Evolutionary conservation across 169 alveolate species (phyloP).

Genomic region (Cryptosporidium bovis): DNA sequence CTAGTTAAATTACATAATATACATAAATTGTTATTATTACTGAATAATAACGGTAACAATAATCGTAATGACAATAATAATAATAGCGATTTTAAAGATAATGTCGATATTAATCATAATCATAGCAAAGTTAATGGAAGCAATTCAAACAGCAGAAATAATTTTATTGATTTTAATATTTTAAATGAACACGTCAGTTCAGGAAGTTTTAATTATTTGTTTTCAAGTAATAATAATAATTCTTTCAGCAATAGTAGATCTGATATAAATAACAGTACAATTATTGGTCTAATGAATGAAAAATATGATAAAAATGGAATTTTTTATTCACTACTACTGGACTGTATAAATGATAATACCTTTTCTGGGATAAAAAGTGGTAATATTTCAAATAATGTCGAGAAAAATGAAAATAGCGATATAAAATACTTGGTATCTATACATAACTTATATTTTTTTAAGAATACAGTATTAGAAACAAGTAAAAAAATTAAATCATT

Average conservation of each 20-base stretch:
- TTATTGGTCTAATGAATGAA: background rate
- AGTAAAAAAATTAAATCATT: slow-evolving; percentile 7
- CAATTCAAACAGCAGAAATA: too few species aligned
- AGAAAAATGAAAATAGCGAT: background rate
- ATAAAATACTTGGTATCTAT: slow-evolving; percentile 35
- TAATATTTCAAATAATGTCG: background rate
- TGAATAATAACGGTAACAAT: background rate
- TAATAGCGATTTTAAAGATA: background rate
- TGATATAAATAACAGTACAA: background rate
- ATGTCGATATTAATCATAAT: background rate
- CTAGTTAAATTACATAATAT: slow-evolving; percentile 2
- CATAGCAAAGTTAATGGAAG: background rate
- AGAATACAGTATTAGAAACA: slow-evolving; percentile 27
- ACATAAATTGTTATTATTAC: background rate
- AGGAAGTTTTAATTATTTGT: background rate
- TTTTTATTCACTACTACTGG: background rate
- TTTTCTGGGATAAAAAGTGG: background rate
- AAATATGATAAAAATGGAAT: slow-evolving; percentile 13
- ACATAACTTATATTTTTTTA: slow-evolving; percentile 45
- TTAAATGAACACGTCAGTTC: background rate
- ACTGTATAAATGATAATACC: background rate
- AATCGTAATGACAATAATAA: background rate
- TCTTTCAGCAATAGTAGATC: background rate
- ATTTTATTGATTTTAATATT: too few species aligned
- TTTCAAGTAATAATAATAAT: background rate